These are phyloP conservation scores for Raphanus hybrid DNA, from an alignment of 441 rosid genomes.

Conservation along the genomic window DNA sequence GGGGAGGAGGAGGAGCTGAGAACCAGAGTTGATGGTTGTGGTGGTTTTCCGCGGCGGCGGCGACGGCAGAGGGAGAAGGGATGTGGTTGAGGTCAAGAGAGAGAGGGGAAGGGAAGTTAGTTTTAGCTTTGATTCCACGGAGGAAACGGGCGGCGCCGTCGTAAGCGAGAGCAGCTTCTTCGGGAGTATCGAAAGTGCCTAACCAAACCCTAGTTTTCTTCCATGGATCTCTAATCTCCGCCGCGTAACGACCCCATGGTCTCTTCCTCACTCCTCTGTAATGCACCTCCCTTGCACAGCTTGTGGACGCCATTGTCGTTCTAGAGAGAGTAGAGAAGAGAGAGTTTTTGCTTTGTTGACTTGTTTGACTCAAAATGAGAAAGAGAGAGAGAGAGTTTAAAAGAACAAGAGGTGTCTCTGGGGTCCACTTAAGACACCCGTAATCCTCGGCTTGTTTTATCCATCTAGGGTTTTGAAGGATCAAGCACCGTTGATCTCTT, in stretches of 20 bases:
- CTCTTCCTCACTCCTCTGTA: constrained; percentile 94
- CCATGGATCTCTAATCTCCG: constrained; percentile 98
- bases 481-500: constrained; percentile 32
- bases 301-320: constrained; percentile 54
- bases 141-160: constrained; percentile 95
- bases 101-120: constrained; percentile 76
- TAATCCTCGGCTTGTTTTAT: constrained; percentile 41
- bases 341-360: constrained; percentile 39
- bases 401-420: neutral
- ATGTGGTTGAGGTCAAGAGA: constrained; percentile 63
- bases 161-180: constrained; percentile 95
- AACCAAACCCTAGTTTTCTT: constrained; percentile 95
- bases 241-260: constrained; percentile 99
- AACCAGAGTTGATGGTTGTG: constrained; percentile 39
- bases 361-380: constrained; percentile 34
- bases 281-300: constrained; percentile 63
- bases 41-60: constrained; percentile 31
- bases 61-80: constrained; percentile 38
- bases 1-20: constrained; percentile 26
- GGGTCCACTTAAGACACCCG: constrained; percentile 39
- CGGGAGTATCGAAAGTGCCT: constrained; percentile 96
- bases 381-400: constrained; percentile 17
- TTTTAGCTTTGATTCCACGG: constrained; percentile 88
- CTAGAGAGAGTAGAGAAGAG: constrained; percentile 15
- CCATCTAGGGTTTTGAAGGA: constrained; percentile 7